Percentiles rank a stretch among this genome's conserved stretches.
These are phyloP conservation scores for Aspergillus unguis DNA, from an alignment of 2,329 filamentous ascomycete genomes.

Conservation along the genomic window DNA sequence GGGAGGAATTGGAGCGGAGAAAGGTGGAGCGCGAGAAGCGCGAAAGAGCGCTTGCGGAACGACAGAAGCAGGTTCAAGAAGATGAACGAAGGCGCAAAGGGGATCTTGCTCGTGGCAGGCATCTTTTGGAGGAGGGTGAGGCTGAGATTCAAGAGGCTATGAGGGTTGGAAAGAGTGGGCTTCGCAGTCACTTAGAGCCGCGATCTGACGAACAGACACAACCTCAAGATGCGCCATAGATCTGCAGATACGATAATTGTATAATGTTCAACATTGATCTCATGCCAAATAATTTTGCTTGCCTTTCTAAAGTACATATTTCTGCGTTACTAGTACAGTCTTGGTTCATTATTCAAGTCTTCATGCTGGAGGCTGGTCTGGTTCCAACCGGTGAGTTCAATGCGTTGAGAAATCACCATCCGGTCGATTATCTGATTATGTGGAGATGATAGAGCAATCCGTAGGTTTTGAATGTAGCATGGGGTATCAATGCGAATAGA, in stretches of 20 bases:
- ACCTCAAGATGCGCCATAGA: background rate
- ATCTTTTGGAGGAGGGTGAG: constrained; percentile 43
- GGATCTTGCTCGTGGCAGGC: constrained; percentile 40
- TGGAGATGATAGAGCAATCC: constrained; percentile 16
- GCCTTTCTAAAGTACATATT: background rate
- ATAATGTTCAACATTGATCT: too few species aligned
- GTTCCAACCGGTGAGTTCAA: constrained; percentile 1
- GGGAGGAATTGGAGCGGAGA: constrained; percentile 36
- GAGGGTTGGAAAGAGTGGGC: constrained; percentile 40
- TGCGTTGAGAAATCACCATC: background rate
- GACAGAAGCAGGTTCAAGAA: constrained; percentile 43
- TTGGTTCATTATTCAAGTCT: constrained; percentile 2
- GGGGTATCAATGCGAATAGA: constrained; percentile 38
- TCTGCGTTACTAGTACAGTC: background rate
- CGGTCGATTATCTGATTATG: constrained; percentile 11
- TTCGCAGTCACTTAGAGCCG: constrained; percentile 40
- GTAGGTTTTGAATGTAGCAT: constrained; percentile 21
- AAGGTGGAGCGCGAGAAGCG: constrained; percentile 42
- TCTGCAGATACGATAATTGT: background rate
- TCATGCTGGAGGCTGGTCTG: background rate
- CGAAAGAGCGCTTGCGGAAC: constrained; percentile 43
- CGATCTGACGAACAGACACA: constrained; percentile 15
- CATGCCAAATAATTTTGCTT: background rate
- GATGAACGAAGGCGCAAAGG: constrained; percentile 41
- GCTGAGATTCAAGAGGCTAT: constrained; percentile 45